Base-by-base conservation (phyloP, 306 rosid species). In the Acacia acuminata region DNA sequence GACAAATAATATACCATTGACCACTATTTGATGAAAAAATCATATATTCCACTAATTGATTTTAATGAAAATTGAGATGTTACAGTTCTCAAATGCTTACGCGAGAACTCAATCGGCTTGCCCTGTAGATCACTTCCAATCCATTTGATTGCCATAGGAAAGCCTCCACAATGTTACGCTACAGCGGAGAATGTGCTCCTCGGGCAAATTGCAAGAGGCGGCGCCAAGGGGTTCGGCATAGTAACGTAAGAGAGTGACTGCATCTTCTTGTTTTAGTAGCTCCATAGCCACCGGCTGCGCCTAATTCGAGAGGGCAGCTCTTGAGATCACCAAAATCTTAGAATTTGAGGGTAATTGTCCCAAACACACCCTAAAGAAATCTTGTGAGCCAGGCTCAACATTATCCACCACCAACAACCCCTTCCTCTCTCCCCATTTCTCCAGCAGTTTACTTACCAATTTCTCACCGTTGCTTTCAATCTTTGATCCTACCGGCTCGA, bases 381-480 rank as follows among this genome's bases (percentile, higher is more conserved):
- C 77, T 25, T 87, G 55, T 17, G 44, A 34, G 22, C 40, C 84
- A 2, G 17, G 36, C 91, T 87, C 65, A 61, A 88, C 87, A 75
- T 88, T 84, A 68, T 88, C 91, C 40, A 88, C 64, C 34, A 88
- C 82, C 86, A 85, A 30, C 84, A 88, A 14, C 14, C 76, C 12
- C 34, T 61, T 78, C 10, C 27, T 44, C 4, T 10, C 55, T 12
- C 13, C 12, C 48, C 43, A 32, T 43, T 32, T 72, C 56, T 60
- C 48, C 10, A 27, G 63, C 67, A 82, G 16, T 58, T 61, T 16
- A 85, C 67, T 66, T 64, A 4, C 36, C 53, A 20, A 14, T 53
- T 5, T 53, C 36, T 66, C 87, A 10, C 83, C 80, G 6, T 48
- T 16, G 12, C 20, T 64, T 65, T 14, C 53, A 34, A 30, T 30